These are phyloP conservation scores for Cladosporium sp. DNA, from an alignment of 2,329 filamentous ascomycete genomes.

Conservation along the genomic window DNA sequence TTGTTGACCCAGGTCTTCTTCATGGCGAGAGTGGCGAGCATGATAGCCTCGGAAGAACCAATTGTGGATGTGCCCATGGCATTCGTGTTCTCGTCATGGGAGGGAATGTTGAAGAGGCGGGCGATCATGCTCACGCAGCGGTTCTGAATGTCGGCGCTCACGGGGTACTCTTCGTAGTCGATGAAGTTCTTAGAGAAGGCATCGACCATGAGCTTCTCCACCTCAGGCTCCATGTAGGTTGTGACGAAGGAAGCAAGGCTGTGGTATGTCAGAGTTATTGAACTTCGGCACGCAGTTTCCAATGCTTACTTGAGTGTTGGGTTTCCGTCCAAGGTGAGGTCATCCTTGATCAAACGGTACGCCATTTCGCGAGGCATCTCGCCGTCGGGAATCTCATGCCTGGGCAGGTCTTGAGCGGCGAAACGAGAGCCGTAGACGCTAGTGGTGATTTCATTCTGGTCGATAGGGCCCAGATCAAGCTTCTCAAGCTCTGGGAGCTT, in stretches of 20 bases:
- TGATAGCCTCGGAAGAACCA: slow-evolving; percentile 85
- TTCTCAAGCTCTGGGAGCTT: slow-evolving; percentile 49
- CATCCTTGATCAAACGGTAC: slow-evolving; percentile 96
- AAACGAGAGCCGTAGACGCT: slow-evolving; percentile 88
- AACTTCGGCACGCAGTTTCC: neutral
- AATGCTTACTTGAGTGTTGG: slow-evolving; percentile 73
- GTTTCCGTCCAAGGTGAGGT: slow-evolving; percentile 86
- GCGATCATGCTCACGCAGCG: slow-evolving; percentile 77
- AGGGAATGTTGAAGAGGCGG: slow-evolving; percentile 79
- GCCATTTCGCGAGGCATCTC: slow-evolving; percentile 92
- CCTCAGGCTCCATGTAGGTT: slow-evolving; percentile 97
- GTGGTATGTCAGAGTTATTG: slow-evolving; percentile 2
- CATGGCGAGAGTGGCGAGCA: slow-evolving; percentile 83
- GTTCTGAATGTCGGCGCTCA: slow-evolving; percentile 66
- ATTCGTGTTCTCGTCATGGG: slow-evolving; percentile 54
- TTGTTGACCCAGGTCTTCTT: slow-evolving; percentile 92
- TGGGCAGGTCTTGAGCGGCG: slow-evolving; percentile 76
- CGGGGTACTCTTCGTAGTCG: slow-evolving; percentile 53
- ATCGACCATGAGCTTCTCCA: slow-evolving; percentile 92
- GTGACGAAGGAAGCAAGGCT: slow-evolving; percentile 88
- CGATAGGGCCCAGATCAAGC: slow-evolving; percentile 46
- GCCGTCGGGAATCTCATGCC: slow-evolving; percentile 79
- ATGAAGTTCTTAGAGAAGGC: slow-evolving; percentile 90
- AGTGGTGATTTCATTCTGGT: slow-evolving; percentile 63
- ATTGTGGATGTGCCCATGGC: slow-evolving; percentile 86